Base-by-base conservation (phyloP, 345 rosid genomes). In the Turritis glabra region DNA sequence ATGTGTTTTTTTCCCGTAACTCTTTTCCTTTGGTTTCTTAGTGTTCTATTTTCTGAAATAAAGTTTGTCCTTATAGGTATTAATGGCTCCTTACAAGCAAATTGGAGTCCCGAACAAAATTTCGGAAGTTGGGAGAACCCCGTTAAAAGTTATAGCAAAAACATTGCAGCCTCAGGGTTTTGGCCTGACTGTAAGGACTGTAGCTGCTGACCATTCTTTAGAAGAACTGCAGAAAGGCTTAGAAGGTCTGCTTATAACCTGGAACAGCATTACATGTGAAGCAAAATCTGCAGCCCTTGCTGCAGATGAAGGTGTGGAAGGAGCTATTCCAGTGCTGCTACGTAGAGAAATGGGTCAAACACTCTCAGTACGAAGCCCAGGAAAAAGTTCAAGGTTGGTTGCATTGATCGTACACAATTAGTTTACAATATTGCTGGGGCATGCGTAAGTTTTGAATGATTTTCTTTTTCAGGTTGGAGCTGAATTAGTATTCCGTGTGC, bases 271-370 rank as follows among this genome's bases (percentile, higher is more conserved):
- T 78, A 72, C 77, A 43, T 96, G 91, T 78, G 90, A 88, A 79
- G 99, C 97, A 68, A 90, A 88, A 81, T 90, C 97, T 75, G 82
- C 96, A 30, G 86, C 99, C 71, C 97, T 91, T 79, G 97, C 99
- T 62, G 94, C 97, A 54, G 97, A 91, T 81, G 95, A 89, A 87
- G 97, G 99, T 58, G 87, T 90, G 63, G 92, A 91, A 76, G 97
- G 97, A 54, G 93, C 99, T 27, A 72, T 90, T 74, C 99, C 97
- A 46, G 89, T 80, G 69, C 82, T 94, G 67, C 79, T 94, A 68
- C 97, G 91, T 81, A 84, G 92, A 81, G 97, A 97, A 56, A 91
- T 90, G 97, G 99, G 88, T 76, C 96, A 94, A 87, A 94, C 97
- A 5, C 92, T 94, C 71, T 91, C 97, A 46, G 90, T 84, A 72